Evolutionary conservation across 2,329 filamentous ascomycete genomes (phyloP), one percentile per base, ranked within the genome.

Genomic region (Ophiocordyceps camponoti-saundersi): DNA sequence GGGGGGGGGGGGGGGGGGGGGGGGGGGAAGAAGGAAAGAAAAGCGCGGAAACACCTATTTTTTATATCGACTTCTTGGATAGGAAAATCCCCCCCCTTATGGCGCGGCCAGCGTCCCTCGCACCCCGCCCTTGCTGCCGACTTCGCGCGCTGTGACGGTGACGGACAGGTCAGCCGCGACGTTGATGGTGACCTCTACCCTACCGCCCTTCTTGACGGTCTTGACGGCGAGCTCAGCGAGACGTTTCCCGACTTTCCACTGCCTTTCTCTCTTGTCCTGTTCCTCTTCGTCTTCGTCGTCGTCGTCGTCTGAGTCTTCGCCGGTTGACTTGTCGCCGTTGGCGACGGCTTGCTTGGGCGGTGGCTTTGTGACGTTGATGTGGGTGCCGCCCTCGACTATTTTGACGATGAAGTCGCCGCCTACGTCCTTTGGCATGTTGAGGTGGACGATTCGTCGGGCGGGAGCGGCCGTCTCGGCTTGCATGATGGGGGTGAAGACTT

Each of bases 161-260:
- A 95, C 75, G 53, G 73, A 73, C 48, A 95, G 70, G 61, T 96
- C 88, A 23, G 78, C 81, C 47, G 75, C 77, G 53, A 96, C 82
- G 63, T 90, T 94, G 58, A 96, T 77, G 61, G 87, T 93, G 47
- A 96, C 80, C 72, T 98, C 92, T 53, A 98, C 79, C 72, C 95
- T 95, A 58, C 78, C 77, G 49, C 79, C 83, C 69, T 90, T 88
- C 79, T 90, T 90, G 55, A 93, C 77, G 49, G 74, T 85, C 64
- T 77, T 83, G 61, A 98, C 68, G 30, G 82, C 84, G 12, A 86
- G 82, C 71, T 98, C 92, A 50, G 88, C 89, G 50, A 98, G 77
- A 29, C 81, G 72, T 52, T 73, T 79, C 55, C 85, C 85, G 44
- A 87, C 76, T 74, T 94, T 95, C 87, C 88, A 95, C 49, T 92